A percentile compares a stretch with the other conserved stretches of the same genome.
Evolutionary conservation across 192 early-diverging fungal species (phyloP).

Genomic region (Coemansia sp.): DNA sequence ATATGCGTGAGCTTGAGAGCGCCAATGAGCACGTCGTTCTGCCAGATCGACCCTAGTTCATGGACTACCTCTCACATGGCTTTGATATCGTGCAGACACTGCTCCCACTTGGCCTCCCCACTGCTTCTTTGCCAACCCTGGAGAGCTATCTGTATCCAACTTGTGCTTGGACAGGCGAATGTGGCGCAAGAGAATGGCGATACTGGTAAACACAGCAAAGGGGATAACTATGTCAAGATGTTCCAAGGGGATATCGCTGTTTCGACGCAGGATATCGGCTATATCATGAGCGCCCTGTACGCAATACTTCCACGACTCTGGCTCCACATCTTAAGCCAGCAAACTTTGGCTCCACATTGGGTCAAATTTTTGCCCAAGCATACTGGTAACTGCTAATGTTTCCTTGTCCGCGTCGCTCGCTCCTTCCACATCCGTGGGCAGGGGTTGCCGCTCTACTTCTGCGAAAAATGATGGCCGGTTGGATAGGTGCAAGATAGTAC

Average conservation of each 20-base stretch:
- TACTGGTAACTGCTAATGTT: slow-evolving; percentile 8
- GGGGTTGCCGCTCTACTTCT: slow-evolving; percentile 8
- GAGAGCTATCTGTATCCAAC: not conserved
- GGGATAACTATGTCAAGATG: slow-evolving; percentile 25
- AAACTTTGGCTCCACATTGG: slow-evolving; percentile 25
- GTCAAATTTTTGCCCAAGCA: slow-evolving; percentile 16
- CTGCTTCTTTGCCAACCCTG: not conserved
- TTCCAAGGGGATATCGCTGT: slow-evolving; percentile 25
- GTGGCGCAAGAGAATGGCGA: slow-evolving; percentile 28
- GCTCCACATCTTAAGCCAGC: slow-evolving; percentile 19
- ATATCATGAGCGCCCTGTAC: slow-evolving; percentile 17
- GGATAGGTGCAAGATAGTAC: slow-evolving; percentile 24
- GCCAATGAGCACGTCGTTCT: slow-evolving; percentile 5
- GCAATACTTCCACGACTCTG: slow-evolving; percentile 15
- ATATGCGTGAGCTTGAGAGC: slow-evolving; percentile 23
- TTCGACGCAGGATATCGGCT: slow-evolving; percentile 1
- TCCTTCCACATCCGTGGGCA: not conserved
- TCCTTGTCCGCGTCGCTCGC: slow-evolving; percentile 9
- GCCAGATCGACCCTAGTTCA: slow-evolving; percentile 16
- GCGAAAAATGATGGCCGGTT: slow-evolving; percentile 43
- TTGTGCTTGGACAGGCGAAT: slow-evolving; percentile 5
- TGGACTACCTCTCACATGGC: slow-evolving; percentile 5
- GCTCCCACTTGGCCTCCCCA: slow-evolving; percentile 7
- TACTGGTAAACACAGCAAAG: slow-evolving; percentile 14
- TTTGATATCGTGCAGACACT: slow-evolving; percentile 4